A percentile compares a stretch with the other conserved stretches of the same genome.
Evolutionary conservation across 2,329 filamentous ascomycete species (phyloP).

Genomic region (Penicillium sp.): DNA sequence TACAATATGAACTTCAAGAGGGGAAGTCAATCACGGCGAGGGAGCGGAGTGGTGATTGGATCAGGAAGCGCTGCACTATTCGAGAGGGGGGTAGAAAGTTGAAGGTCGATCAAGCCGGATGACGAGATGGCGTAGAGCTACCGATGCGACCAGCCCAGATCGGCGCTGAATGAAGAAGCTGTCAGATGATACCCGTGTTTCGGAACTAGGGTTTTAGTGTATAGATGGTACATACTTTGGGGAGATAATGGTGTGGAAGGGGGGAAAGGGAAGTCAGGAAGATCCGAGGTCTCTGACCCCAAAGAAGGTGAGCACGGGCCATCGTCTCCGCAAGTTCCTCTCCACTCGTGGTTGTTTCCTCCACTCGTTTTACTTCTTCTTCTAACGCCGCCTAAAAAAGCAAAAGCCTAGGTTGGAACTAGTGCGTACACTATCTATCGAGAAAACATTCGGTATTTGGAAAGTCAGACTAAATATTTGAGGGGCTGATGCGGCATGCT

Average conservation of each 20-base stretch:
- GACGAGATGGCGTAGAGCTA: constrained; percentile 28
- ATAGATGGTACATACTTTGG: constrained; percentile 2
- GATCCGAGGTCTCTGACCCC: constrained; percentile 1
- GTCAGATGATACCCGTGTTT: constrained; percentile 22
- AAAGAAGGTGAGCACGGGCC: constrained; percentile 4
- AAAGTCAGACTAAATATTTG: not conserved
- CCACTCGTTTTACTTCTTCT: not conserved
- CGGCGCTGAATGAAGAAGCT: constrained; percentile 15
- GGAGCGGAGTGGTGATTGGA: constrained; percentile 19
- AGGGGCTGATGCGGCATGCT: not conserved
- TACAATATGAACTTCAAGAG: constrained; percentile 7
- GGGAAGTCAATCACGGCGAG: constrained; percentile 12
- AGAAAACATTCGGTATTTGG: not conserved
- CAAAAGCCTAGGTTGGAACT: not conserved
- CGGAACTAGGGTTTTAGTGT: constrained; percentile 6
- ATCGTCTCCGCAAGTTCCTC: constrained; percentile 5
- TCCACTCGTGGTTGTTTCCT: not conserved
- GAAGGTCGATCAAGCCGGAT: constrained; percentile 14
- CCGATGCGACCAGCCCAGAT: constrained; percentile 26
- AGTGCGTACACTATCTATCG: not conserved
- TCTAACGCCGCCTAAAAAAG: not conserved
- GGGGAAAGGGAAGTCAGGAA: constrained; percentile 1
- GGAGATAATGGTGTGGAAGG: not conserved
- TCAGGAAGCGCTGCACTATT: constrained; percentile 22
- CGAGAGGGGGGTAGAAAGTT: constrained; percentile 10